A percentile compares a stretch with the other conserved stretches of the same genome.
These are phyloP conservation scores for Lepidium africanum DNA, from an alignment of 345 rosid species.

Conservation along the genomic window DNA sequence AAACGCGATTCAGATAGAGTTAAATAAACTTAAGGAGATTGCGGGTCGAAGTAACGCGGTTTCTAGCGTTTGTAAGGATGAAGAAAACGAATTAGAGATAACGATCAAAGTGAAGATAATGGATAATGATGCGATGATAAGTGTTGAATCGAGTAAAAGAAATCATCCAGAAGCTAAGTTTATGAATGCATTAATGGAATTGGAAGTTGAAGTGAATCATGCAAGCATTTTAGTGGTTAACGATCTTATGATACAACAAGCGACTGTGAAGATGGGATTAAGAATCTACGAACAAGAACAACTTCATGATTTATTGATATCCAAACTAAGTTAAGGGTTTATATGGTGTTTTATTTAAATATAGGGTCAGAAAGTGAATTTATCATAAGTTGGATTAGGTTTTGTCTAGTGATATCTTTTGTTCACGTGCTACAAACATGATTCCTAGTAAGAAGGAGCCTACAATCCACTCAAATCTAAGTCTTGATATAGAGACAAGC, in stretches of 20 bases:
- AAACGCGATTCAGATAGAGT: background rate
- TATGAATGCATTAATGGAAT: constrained; percentile 48
- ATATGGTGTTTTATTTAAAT: no score
- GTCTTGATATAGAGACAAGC: no score
- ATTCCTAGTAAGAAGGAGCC: no score
- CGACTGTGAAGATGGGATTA: constrained; percentile 40
- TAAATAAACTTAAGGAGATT: constrained; percentile 8
- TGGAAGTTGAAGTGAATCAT: constrained; percentile 53
- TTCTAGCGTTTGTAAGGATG: background rate
- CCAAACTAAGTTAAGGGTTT: background rate
- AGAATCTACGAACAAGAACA: constrained; percentile 9
- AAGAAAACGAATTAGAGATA: background rate
- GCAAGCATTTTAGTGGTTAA: constrained; percentile 54
- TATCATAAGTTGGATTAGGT: no score
- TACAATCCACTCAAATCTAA: no score
- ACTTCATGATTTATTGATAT: background rate
- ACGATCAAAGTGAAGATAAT: constrained; percentile 47
- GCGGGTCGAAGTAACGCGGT: background rate
- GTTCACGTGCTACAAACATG: no score
- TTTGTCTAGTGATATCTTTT: no score
- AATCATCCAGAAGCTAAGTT: constrained; percentile 47
- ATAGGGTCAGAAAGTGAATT: no score
- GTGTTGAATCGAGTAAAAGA: constrained; percentile 51
- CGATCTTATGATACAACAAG: constrained; percentile 63
- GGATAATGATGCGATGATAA: constrained; percentile 52